phyloP scores from a whole-genome alignment of 805 yeast genomes.

The Kurtzmaniella cleridarum region DNA sequence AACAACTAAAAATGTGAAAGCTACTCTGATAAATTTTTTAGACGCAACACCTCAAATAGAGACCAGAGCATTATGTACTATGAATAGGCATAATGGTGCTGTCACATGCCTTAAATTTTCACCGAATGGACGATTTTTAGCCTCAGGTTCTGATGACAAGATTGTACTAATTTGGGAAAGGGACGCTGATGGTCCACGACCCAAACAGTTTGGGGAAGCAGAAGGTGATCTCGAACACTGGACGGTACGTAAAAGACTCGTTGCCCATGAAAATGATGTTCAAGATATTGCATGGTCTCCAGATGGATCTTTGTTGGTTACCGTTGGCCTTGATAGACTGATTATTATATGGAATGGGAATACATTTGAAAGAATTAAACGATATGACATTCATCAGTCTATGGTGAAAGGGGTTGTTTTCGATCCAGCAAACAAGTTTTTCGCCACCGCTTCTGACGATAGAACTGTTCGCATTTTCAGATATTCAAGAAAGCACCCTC shows the following conservation, averaged over 20 bases:
- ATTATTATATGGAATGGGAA: slow-evolving; percentile 91
- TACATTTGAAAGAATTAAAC: slow-evolving; percentile 82
- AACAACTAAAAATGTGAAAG: neutral
- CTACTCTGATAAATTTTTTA: slow-evolving; percentile 1
- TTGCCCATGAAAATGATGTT: slow-evolving; percentile 96
- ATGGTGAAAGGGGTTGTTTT: slow-evolving; percentile 95
- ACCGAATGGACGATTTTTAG: slow-evolving; percentile 86
- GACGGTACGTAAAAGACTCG: slow-evolving; percentile 87
- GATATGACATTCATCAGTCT: slow-evolving; percentile 90
- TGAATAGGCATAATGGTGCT: slow-evolving; percentile 96
- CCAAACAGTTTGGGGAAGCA: slow-evolving; percentile 61
- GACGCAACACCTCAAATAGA: slow-evolving; percentile 21
- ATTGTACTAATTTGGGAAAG: slow-evolving; percentile 89
- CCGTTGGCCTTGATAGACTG: slow-evolving; percentile 91
- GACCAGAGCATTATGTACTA: slow-evolving; percentile 65
- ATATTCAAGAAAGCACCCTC: slow-evolving; percentile 61
- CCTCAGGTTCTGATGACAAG: slow-evolving; percentile 94
- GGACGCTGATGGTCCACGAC: slow-evolving; percentile 54
- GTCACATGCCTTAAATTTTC: slow-evolving; percentile 91
- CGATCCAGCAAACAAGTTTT: slow-evolving; percentile 97
- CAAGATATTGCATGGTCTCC: slow-evolving; percentile 99
- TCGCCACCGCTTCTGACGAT: slow-evolving; percentile 96
- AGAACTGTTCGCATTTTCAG: slow-evolving; percentile 84
- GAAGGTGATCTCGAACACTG: slow-evolving; percentile 81
- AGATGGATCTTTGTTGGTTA: slow-evolving; percentile 81